These are phyloP conservation scores for Aspergillus fumigatus DNA, from an alignment of 2,329 filamentous ascomycete species.

Conservation along the genomic window DNA sequence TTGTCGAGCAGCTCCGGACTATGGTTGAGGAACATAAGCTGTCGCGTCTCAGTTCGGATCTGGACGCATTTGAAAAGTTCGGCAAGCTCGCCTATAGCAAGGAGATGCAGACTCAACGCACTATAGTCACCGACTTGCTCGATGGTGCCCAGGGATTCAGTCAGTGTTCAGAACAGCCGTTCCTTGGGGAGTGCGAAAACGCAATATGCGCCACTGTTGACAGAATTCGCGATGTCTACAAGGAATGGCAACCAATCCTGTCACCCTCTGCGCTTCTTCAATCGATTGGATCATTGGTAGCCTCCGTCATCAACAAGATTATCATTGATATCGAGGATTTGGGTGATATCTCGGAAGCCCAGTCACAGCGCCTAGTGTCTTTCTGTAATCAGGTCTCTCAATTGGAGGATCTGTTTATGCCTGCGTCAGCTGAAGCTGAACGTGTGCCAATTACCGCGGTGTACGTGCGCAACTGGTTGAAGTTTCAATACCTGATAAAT, in stretches of 20 bases:
- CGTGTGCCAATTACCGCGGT: slow-evolving; percentile 53
- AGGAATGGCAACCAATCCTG: slow-evolving; percentile 54
- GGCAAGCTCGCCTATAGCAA: slow-evolving; percentile 58
- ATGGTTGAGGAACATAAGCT: slow-evolving; percentile 45
- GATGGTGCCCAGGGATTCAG: slow-evolving; percentile 60
- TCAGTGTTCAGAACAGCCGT: slow-evolving; percentile 56
- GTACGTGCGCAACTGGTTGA: slow-evolving; percentile 61
- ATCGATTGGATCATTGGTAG: slow-evolving; percentile 55
- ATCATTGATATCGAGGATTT: slow-evolving; percentile 60
- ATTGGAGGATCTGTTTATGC: slow-evolving; percentile 55
- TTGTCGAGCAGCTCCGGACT: slow-evolving; percentile 50
- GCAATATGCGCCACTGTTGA: slow-evolving; percentile 56
- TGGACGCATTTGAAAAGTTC: slow-evolving; percentile 54
- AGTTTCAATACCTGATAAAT: slow-evolving; percentile 61
- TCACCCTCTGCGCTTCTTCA: slow-evolving; percentile 59
- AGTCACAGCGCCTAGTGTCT: slow-evolving; percentile 54
- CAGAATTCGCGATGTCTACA: slow-evolving; percentile 53
- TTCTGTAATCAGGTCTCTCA: slow-evolving; percentile 54
- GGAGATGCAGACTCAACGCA: slow-evolving; percentile 62
- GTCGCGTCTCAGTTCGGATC: slow-evolving; percentile 51
- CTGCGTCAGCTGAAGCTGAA: slow-evolving; percentile 33
- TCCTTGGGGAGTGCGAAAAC: slow-evolving; percentile 56
- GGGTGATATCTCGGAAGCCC: slow-evolving; percentile 59
- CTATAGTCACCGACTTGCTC: slow-evolving; percentile 58
- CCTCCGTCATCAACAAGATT: slow-evolving; percentile 55